Conservation (phyloP, 2,329 filamentous ascomycete genomes). For the Fusarium verticillioides region DNA sequence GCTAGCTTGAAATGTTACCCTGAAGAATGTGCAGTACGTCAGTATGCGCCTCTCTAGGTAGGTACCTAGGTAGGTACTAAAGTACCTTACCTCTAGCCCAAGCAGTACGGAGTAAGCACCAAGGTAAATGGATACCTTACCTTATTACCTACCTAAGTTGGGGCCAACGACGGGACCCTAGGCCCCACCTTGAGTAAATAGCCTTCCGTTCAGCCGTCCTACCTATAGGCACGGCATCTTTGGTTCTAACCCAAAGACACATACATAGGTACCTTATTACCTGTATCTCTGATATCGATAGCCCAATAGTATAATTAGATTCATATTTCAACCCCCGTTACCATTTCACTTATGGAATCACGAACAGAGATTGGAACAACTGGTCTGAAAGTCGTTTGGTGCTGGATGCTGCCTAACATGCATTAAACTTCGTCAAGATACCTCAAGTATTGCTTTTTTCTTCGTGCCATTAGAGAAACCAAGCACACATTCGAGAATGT, state of each 20-base stretch:
- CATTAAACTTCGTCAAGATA: slow-evolving; percentile 22
- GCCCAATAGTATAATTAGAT: background rate
- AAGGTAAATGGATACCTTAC: no score
- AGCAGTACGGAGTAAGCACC: no score
- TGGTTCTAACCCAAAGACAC: background rate
- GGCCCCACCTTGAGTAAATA: background rate
- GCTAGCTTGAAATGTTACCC: slow-evolving; percentile 14
- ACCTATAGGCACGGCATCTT: background rate
- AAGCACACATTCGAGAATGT: slow-evolving; percentile 4
- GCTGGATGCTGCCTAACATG: slow-evolving; percentile 7
- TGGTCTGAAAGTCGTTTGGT: slow-evolving; percentile 4
- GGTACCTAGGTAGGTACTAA: no score
- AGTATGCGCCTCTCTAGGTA: slow-evolving; percentile 13
- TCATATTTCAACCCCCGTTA: background rate
- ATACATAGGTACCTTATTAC: background rate
- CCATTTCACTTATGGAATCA: background rate
- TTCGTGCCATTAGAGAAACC: background rate
- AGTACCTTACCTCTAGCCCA: no score
- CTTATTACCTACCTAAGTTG: no score
- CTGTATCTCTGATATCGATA: background rate
- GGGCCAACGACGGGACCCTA: slow-evolving; percentile 3
- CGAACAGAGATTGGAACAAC: background rate
- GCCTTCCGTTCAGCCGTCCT: background rate
- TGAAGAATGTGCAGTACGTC: slow-evolving; percentile 41
- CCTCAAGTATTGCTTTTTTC: background rate